phyloP scores from a whole-genome alignment of 1,284 basidiomycete species.

The Ustilago vetiveriae region DNA sequence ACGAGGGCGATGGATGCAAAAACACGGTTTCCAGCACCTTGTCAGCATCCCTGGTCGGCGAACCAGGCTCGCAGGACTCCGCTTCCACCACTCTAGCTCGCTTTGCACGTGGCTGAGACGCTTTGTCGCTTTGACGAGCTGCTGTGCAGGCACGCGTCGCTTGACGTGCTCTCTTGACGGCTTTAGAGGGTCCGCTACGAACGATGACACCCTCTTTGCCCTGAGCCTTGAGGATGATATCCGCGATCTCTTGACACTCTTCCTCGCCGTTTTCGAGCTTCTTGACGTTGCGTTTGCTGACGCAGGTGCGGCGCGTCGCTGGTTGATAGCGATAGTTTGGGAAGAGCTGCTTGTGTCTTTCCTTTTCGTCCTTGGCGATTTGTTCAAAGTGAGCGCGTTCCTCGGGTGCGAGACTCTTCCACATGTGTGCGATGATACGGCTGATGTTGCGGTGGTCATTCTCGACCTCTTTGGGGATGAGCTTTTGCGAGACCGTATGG shows the following conservation, averaged over 20 bases:
- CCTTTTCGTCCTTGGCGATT: constrained; percentile 56
- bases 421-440: constrained; percentile 69
- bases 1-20: constrained; percentile 22
- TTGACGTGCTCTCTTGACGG: constrained; percentile 25
- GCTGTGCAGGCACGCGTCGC: constrained; percentile 8
- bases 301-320: constrained; percentile 28
- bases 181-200: constrained; percentile 11
- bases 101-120: constrained; percentile 6
- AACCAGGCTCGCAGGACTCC: not conserved
- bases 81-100: constrained; percentile 4
- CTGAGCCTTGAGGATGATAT: constrained; percentile 56
- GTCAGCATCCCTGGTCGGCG: not conserved
- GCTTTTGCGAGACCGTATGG: constrained; percentile 81
- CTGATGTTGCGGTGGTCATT: constrained; percentile 79
- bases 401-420: constrained; percentile 54
- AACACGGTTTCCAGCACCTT: constrained; percentile 33
- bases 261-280: constrained; percentile 54
- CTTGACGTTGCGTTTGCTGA: constrained; percentile 46
- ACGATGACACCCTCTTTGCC: constrained; percentile 47
- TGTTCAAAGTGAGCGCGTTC: constrained; percentile 54
- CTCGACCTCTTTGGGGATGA: constrained; percentile 82
- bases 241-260: constrained; percentile 58
- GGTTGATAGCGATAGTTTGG: constrained; percentile 64
- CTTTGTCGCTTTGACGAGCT: not conserved
- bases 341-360: constrained; percentile 49